Conservation (phyloP, 805 yeast genomes). For the Monosporozyma yasuniensis region DNA sequence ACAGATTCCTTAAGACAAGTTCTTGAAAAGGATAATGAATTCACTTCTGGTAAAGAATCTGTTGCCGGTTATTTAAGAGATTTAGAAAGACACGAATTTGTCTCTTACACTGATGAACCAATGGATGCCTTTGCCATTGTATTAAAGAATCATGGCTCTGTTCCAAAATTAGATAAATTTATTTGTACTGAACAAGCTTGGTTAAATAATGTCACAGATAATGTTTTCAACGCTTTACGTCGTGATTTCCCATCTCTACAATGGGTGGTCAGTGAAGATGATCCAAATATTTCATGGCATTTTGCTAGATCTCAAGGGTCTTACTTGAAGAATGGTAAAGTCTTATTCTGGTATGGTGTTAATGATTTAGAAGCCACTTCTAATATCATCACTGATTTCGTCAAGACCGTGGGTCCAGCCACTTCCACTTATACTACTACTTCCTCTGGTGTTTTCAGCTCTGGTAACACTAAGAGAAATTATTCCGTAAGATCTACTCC, state of each 20-base stretch:
- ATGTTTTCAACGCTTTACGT: conserved; percentile 73
- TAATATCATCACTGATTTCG: conserved; percentile 51
- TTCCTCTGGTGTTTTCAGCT: conserved; percentile 36
- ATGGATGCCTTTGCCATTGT: conserved; percentile 90
- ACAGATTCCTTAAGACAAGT: conserved; percentile 74
- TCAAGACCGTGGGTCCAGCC: conserved; percentile 26
- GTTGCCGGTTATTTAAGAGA: conserved; percentile 75
- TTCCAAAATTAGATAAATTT: conserved; percentile 76
- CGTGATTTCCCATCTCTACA: conserved; percentile 65
- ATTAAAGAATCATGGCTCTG: conserved; percentile 34
- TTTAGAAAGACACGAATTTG: conserved; percentile 54
- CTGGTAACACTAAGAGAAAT: conserved; percentile 43
- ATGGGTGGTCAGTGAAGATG: conserved; percentile 89
- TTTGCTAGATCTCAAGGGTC: conserved; percentile 93
- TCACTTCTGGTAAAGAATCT: conserved; percentile 57
- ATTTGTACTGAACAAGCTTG: conserved; percentile 85
- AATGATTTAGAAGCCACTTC: conserved; percentile 53
- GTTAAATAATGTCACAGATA: conserved; percentile 95
- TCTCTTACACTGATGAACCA: conserved; percentile 91
- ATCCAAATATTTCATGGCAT: conserved; percentile 84
- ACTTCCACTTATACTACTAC: conserved; percentile 29
- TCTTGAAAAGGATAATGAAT: conserved; percentile 66
- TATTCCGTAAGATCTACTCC: conserved; percentile 53
- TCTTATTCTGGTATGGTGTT: conserved; percentile 92
- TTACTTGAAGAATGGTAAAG: conserved; percentile 77